phyloP scores from a whole-genome alignment of 495 filamentous ascomycete species.

The Neurospora tetrasperma region DNA sequence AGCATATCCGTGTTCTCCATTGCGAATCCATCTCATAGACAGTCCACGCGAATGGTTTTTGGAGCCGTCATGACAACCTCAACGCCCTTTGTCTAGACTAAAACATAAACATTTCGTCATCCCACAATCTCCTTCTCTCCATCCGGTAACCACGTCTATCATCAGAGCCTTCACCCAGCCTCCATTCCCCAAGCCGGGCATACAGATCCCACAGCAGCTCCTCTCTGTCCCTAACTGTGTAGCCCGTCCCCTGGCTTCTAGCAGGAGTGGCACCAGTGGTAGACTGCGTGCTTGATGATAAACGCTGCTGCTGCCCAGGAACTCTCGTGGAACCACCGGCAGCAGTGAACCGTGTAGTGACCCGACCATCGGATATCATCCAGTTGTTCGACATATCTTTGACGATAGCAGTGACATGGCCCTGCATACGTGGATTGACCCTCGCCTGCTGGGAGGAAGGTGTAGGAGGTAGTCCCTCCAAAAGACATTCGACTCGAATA shows the following conservation, averaged over 20 bases:
- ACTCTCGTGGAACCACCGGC: not conserved
- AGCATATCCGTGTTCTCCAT: not conserved
- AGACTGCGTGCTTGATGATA: constrained; percentile 14
- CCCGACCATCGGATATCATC: constrained; percentile 18
- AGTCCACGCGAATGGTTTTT: not conserved
- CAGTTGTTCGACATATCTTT: constrained; percentile 31
- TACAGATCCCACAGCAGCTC: constrained; percentile 13
- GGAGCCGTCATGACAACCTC: not conserved
- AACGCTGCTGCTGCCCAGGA: constrained; percentile 1
- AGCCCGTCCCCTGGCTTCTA: constrained; percentile 17
- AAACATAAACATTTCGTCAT: not conserved
- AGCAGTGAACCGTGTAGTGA: constrained; percentile 9
- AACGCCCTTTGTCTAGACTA: not conserved
- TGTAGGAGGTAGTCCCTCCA: not conserved
- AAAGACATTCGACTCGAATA: not conserved
- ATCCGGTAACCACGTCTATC: not conserved
- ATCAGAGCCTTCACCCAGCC: constrained; percentile 2
- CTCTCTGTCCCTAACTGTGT: constrained; percentile 15
- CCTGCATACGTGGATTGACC: constrained; percentile 12
- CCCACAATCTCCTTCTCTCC: not conserved
- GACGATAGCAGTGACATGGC: constrained; percentile 25
- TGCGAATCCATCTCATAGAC: not conserved
- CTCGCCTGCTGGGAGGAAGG: not conserved
- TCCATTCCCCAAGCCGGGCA: constrained; percentile 19
- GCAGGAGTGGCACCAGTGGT: not conserved